A percentile compares a stretch with the other conserved stretches of the same genome.
Conservation (phyloP, 2,329 filamentous ascomycete species). For the Aureobasidium mangrovei region DNA sequence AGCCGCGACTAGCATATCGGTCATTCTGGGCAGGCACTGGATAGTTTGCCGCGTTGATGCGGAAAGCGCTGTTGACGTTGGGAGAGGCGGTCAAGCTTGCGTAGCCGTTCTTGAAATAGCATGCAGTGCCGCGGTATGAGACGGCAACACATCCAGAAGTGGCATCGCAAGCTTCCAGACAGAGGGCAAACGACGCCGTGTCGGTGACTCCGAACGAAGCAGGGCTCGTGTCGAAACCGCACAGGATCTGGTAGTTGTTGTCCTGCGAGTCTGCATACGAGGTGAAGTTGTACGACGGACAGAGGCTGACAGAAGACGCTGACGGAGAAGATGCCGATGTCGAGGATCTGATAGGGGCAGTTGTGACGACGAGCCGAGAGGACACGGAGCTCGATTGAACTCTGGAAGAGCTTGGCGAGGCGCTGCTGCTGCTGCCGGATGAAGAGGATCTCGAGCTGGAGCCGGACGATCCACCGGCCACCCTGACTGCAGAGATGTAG, state of each 20-base stretch:
- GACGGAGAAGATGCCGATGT: constrained; percentile 6
- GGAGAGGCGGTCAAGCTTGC: background rate
- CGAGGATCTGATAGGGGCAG: background rate
- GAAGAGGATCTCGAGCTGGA: constrained; percentile 19
- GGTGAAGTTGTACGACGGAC: constrained; percentile 3
- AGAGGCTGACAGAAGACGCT: background rate
- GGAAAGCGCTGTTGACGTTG: background rate
- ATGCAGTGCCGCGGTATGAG: constrained; percentile 9
- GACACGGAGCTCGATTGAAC: background rate
- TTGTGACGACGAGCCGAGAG: background rate
- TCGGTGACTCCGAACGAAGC: background rate
- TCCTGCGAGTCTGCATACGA: background rate
- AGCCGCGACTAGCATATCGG: constrained; percentile 20
- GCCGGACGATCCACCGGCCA: background rate
- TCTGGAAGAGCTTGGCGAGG: no score
- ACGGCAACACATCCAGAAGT: constrained; percentile 9
- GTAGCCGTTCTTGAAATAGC: constrained; percentile 15
- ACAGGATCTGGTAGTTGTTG: constrained; percentile 4
- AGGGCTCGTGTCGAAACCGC: constrained; percentile 8
- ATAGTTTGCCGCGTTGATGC: constrained; percentile 7
- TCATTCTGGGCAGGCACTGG: constrained; percentile 9
- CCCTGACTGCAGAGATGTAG: constrained; percentile 13
- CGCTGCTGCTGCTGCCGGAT: constrained; percentile 15
- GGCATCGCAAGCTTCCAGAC: constrained; percentile 11
- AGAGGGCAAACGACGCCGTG: background rate